Base-by-base conservation (phyloP, 768 basidiomycete genomes). In the Lentinula aciculospora region DNA sequence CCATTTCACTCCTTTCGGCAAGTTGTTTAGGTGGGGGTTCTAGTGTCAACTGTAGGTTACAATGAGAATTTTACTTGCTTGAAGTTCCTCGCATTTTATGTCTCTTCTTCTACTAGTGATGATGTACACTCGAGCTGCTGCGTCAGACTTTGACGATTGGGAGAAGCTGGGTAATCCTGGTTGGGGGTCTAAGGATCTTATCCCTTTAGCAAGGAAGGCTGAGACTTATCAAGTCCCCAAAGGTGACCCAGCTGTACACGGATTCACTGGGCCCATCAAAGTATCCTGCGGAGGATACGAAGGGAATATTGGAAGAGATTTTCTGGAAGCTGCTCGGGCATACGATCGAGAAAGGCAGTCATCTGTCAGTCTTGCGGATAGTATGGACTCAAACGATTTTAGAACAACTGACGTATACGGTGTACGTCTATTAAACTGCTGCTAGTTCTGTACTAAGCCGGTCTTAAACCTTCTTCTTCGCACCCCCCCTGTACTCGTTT, bases 101-200 rank as follows among this genome's bases (percentile, higher is more conserved):
- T n/a, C 21, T 4, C 8, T 13, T 34, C 17, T 19, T 21, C n/a
- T 19, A 7, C 25, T 25, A 65, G 61, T 67, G 42, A 68, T 66
- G 64, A 66, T 74, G 69, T 81, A 81, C 57, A 74, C 71, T 0
- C 74, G 80, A 12, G 72, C 75, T 13, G 61, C 74, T 2, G 72
- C 74, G 1, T 77, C 76, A 0, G 79, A 81, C 58, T 80, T 73
- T 28, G 76, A 81, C 42, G 76, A 75, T 48, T 80, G 79, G 80
- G 71, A 73, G 53, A 66, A 1, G 62, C 64, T 17, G 64, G 71
- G 68, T 8, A 79, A 80, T 56, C 51, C 67, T 0, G 80, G 78
- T 2, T 81, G 80, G 80, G 66, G 74, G 9, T 75, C 74, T 3
- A 58, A 68, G 7, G 70, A 75, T n/a, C 65, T 81, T 0, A 67